Evolutionary conservation across 306 rosid species (phyloP).

Genomic region (Malus fusca): DNA sequence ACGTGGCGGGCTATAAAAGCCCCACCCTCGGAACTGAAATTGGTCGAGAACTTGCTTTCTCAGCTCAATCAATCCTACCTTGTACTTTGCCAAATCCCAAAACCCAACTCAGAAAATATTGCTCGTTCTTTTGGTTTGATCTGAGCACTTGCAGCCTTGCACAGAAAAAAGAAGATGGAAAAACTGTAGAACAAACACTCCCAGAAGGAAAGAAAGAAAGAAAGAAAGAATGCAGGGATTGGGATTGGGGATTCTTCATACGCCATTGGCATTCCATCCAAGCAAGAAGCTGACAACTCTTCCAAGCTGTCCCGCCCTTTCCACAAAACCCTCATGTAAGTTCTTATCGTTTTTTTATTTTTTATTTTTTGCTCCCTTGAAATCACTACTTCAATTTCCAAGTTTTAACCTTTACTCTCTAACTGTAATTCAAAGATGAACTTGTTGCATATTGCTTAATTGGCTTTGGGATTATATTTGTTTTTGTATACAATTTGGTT

Average conservation of each 20-base stretch:
- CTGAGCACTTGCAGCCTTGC: conserved; percentile 1
- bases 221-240: conserved; percentile 52
- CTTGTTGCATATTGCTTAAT: neutral
- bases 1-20: conserved; percentile 42
- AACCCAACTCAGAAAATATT: neutral
- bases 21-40: neutral
- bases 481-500: neutral
- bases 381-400: neutral
- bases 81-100: conserved; percentile 9
- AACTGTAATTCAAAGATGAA: neutral
- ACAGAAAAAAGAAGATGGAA: conserved; percentile 32
- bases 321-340: conserved; percentile 46
- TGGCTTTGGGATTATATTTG: neutral
- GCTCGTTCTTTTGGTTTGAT: neutral
- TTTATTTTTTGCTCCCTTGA: neutral
- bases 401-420: neutral
- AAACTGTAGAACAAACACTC: conserved; percentile 16
- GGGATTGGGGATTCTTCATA: conserved; percentile 40
- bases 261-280: conserved; percentile 48
- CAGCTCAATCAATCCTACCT: neutral
- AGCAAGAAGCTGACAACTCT: conserved; percentile 57
- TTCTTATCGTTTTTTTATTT: neutral
- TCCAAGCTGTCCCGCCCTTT: conserved; percentile 35
- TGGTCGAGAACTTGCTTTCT: neutral
- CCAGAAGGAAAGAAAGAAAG: neutral